phyloP scores from a whole-genome alignment of 805 yeast species.

The Metschnikowia gruessii region DNA sequence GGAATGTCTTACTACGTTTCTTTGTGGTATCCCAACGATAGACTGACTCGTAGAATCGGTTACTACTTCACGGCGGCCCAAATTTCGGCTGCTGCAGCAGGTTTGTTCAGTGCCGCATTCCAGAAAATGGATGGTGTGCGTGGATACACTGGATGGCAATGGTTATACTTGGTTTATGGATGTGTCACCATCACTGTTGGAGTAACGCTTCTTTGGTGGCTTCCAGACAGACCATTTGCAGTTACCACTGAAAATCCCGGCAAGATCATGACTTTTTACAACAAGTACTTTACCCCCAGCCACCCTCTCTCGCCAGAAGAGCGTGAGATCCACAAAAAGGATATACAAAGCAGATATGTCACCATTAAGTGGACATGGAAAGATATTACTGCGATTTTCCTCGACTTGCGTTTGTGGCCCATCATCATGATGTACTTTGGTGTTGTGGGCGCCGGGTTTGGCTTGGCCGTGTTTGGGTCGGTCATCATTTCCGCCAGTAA shows the following conservation, averaged over 20 bases:
- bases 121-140: slow-evolving; percentile 71
- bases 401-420: slow-evolving; percentile 75
- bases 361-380: slow-evolving; percentile 52
- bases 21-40: slow-evolving; percentile 78
- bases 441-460: slow-evolving; percentile 85
- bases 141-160: slow-evolving; percentile 81
- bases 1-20: slow-evolving; percentile 82
- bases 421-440: slow-evolving; percentile 85
- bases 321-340: slow-evolving; percentile 53
- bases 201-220: slow-evolving; percentile 69
- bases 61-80: slow-evolving; percentile 91
- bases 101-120: slow-evolving; percentile 82
- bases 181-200: slow-evolving; percentile 65
- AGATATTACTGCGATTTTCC: slow-evolving; percentile 52
- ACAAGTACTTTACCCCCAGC: slow-evolving; percentile 27
- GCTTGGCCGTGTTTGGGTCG: slow-evolving; percentile 80
- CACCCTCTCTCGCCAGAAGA: slow-evolving; percentile 55
- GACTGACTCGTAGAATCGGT: slow-evolving; percentile 77
- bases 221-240: slow-evolving; percentile 68
- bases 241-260: slow-evolving; percentile 7
- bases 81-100: slow-evolving; percentile 82
- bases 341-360: slow-evolving; percentile 52
- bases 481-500: slow-evolving; percentile 66
- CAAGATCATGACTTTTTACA: slow-evolving; percentile 18
- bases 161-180: slow-evolving; percentile 81